These are phyloP conservation scores for Aphanomyces astaci DNA, from an alignment of 352 stramenopile genomes.

Conservation along the genomic window DNA sequence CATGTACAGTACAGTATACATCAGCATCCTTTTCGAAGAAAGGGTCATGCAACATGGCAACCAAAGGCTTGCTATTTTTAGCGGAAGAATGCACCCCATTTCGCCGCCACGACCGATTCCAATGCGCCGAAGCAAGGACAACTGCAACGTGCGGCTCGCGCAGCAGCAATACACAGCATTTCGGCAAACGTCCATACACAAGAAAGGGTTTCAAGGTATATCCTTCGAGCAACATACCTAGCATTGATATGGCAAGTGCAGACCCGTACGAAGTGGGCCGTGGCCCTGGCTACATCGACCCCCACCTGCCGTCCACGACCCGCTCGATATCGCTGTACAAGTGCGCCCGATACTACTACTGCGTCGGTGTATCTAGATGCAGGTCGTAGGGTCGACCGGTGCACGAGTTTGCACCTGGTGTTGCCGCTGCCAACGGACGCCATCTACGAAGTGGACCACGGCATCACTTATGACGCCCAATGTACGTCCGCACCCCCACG, in stretches of 20 bases:
- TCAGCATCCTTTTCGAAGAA: too few relatives aligned
- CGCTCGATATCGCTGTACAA: slow-evolving; percentile 19
- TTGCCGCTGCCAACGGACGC: slow-evolving; percentile 8
- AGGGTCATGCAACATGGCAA: too few relatives aligned
- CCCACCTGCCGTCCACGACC: neutral
- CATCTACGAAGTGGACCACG: slow-evolving; percentile 20
- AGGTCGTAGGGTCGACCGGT: slow-evolving; percentile 10
- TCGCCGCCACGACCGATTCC: too few relatives aligned
- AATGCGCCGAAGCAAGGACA: slow-evolving; percentile 14
- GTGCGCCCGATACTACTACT: too few relatives aligned
- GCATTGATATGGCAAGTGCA: neutral
- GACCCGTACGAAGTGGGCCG: slow-evolving; percentile 12
- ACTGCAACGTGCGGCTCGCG: neutral
- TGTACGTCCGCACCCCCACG: neutral
- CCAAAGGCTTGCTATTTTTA: slow-evolving; percentile 16
- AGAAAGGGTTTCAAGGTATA: slow-evolving; percentile 2
- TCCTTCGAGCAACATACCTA: neutral
- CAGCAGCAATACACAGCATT: slow-evolving; percentile 15
- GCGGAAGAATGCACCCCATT: neutral
- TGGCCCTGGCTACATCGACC: slow-evolving; percentile 15
- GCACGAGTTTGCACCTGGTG: neutral
- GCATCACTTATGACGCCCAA: slow-evolving; percentile 18
- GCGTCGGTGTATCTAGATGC: neutral
- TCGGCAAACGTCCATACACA: slow-evolving; percentile 12
- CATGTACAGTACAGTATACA: too few relatives aligned